These are phyloP conservation scores for Amanita polypyramis DNA, from an alignment of 768 basidiomycete genomes.

Conservation along the genomic window DNA sequence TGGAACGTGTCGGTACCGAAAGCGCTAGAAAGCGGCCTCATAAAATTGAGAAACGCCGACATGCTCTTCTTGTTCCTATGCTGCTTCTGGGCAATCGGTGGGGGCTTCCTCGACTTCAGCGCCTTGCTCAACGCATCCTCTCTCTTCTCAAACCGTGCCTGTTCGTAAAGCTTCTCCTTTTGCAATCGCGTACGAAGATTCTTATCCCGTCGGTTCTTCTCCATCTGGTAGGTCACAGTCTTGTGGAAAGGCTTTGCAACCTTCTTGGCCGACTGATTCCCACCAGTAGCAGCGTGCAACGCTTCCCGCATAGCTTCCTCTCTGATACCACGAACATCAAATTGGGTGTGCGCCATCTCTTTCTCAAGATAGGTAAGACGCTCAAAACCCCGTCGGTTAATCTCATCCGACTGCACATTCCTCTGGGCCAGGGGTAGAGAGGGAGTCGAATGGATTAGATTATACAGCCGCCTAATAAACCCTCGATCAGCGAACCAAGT, in stretches of 20 bases:
- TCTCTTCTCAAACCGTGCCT: constrained; percentile 57
- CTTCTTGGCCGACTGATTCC: constrained; percentile 41
- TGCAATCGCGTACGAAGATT: constrained; percentile 56
- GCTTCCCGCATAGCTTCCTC: constrained; percentile 70
- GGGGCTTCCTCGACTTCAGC: constrained; percentile 50
- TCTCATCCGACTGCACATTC: constrained; percentile 39
- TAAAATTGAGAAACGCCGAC: constrained; percentile 75
- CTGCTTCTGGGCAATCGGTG: constrained; percentile 47
- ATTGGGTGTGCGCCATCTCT: constrained; percentile 48
- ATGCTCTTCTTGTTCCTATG: constrained; percentile 86
- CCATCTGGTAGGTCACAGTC: constrained; percentile 55
- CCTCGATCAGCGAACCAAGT: constrained; percentile 11
- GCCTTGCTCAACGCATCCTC: constrained; percentile 69
- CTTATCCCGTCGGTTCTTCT: constrained; percentile 75
- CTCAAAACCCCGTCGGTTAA: constrained; percentile 60
- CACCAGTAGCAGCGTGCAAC: constrained; percentile 28
- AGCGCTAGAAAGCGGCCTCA: constrained; percentile 84
- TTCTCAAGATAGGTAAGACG: constrained; percentile 68
- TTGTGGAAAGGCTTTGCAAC: constrained; percentile 55
- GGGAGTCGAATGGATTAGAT: constrained; percentile 47
- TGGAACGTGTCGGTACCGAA: constrained; percentile 56
- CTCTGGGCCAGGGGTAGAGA: constrained; percentile 32
- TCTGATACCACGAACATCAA: constrained; percentile 63
- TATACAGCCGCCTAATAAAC: constrained; percentile 47
- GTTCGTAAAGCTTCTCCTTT: constrained; percentile 71